Base-by-base conservation (phyloP, 176 grass and related monocot genomes). In the Metroxylon sagu region DNA sequence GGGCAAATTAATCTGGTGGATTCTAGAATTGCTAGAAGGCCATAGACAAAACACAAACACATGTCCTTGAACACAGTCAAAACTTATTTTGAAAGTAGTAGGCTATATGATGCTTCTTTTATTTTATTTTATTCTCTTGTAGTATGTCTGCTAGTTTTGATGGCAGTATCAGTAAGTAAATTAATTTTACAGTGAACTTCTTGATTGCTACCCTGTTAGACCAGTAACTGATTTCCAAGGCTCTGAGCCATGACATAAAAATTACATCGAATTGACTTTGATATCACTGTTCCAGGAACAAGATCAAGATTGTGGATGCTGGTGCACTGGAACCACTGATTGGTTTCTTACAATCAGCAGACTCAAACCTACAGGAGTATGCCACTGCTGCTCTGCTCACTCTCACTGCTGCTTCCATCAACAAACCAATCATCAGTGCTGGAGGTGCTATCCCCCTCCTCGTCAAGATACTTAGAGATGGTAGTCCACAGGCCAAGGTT, bases 261-360 rank as follows among this genome's bases (percentile, higher is more conserved):
- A 27, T 10, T 52, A 19, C 29, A 49, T 23, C 53, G 25, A 66
- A 28, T 53, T 27, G 0, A 4, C 6, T 19, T 18, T 12, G 21
- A 48, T 14, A 25, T 18, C 50, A 1, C 27, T 19, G 12, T 67
- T 28, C 2, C 64, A 67, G 64, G 50, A 67, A 67, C 64, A 67
- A 67, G 50, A 53, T 67, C 23, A 67, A 52, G 16, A 67, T 67
- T 10, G 49, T 67, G 50, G 64, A 67, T 3, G 64, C 49, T 5
- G 64, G 64, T 16, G 64, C 64, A 18, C 64, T 67, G 2, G 16
- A 54, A 15, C 64, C 64, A 49, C 4, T 69, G 3, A 26, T 39
- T 15, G 18, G 6, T 52, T 29, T 53, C 49, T 29, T 67, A 19
- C 48, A 29, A 19, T 67, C 64, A 2, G 5, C 6, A 31, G 28